These are phyloP conservation scores for Chrysoporthe austroafricana DNA, from an alignment of 2,329 filamentous ascomycete genomes.

Conservation along the genomic window DNA sequence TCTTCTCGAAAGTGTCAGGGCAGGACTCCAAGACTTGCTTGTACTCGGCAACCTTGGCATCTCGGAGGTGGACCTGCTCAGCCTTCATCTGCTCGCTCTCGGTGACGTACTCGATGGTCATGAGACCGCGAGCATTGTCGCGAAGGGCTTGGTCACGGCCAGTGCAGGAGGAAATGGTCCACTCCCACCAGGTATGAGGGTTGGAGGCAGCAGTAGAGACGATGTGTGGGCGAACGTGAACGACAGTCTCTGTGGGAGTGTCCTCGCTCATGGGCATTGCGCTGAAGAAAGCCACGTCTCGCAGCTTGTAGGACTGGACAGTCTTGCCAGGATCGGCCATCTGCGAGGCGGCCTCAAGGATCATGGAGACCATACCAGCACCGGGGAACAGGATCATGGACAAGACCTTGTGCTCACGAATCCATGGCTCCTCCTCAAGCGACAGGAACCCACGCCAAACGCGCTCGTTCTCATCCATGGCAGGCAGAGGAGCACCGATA, in stretches of 20 bases:
- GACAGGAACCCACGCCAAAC: constrained; percentile 26
- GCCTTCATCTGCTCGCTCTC: constrained; percentile 24
- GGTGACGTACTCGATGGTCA: constrained; percentile 24
- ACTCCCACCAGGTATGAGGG: constrained; percentile 26
- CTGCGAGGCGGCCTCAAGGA: constrained; percentile 22
- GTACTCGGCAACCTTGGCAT: constrained; percentile 23
- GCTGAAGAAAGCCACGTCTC: constrained; percentile 23
- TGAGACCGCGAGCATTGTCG: constrained; percentile 25
- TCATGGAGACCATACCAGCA: constrained; percentile 27
- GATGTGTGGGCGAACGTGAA: constrained; percentile 23
- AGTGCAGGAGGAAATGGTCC: constrained; percentile 24
- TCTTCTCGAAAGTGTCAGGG: constrained; percentile 23
- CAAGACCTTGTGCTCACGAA: constrained; percentile 27
- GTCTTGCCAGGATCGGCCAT: constrained; percentile 32
- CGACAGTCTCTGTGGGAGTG: constrained; percentile 24
- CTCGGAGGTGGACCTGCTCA: constrained; percentile 18
- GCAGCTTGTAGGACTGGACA: constrained; percentile 16
- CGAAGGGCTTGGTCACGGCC: constrained; percentile 23
- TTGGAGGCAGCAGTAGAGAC: constrained; percentile 18
- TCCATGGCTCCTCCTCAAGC: constrained; percentile 27
- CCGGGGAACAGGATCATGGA: constrained; percentile 26
- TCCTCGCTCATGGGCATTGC: constrained; percentile 26
- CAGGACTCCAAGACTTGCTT: constrained; percentile 20
- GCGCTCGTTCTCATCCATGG: constrained; percentile 27
- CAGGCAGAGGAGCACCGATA: constrained; percentile 21